These are phyloP conservation scores for Vinca minor DNA, from an alignment of 257 asterid species.

Conservation along the genomic window DNA sequence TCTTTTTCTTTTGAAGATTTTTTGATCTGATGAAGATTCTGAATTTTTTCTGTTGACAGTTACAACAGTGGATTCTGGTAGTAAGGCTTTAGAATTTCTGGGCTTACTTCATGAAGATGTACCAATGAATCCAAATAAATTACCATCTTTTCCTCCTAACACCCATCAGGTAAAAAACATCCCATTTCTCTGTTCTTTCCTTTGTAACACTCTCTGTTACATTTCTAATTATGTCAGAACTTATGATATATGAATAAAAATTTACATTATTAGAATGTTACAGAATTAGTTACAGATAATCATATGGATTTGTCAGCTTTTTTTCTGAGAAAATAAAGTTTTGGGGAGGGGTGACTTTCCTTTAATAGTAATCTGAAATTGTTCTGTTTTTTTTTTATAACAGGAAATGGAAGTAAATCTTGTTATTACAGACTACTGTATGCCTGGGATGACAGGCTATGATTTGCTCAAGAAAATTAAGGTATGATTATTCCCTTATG, in stretches of 20 bases:
- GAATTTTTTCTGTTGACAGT: slow-evolving; percentile 31
- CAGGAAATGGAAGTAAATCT: slow-evolving; percentile 32
- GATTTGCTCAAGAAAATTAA: slow-evolving; percentile 44
- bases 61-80: slow-evolving; percentile 60
- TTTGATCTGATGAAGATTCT: slow-evolving; percentile 4
- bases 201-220: too few relatives aligned
- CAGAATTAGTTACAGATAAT: too few relatives aligned
- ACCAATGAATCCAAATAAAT: too few relatives aligned
- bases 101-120: too few relatives aligned
- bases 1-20: slow-evolving; percentile 8
- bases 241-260: too few relatives aligned
- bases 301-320: slow-evolving; percentile 15
- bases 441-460: slow-evolving; percentile 49
- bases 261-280: too few relatives aligned
- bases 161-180: slow-evolving; percentile 30
- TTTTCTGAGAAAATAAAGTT: background rate
- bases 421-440: slow-evolving; percentile 39
- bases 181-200: too few relatives aligned
- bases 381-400: background rate
- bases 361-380: slow-evolving; percentile 1
- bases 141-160: slow-evolving; percentile 29
- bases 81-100: slow-evolving; percentile 51
- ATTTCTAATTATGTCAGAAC: too few relatives aligned
- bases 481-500: slow-evolving; percentile 24
- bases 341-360: background rate